phyloP scores from a whole-genome alignment of 225 moss, liverwort and hornwort species.

The Thuidium tamariscinum region DNA sequence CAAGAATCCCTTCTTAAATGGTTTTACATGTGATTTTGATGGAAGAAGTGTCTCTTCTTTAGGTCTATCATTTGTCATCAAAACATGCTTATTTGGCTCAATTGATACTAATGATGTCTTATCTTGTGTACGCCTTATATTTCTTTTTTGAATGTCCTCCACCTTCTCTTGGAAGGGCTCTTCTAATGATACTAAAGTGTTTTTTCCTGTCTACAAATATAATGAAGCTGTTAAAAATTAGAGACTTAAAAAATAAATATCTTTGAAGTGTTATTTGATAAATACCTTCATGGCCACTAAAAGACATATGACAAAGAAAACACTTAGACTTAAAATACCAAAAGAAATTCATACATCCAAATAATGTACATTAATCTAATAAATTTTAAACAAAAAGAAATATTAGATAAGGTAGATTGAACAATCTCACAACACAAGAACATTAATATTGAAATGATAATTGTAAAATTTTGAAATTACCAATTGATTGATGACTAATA shows the following conservation, averaged over 20 bases:
- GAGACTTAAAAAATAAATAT: not conserved
- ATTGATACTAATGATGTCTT: conserved; percentile 28
- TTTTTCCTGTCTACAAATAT: conserved; percentile 19
- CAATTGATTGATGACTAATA: not conserved
- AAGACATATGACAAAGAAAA: not conserved
- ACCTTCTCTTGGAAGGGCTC: not conserved
- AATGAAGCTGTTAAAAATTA: not conserved
- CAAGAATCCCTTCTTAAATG: conserved; percentile 60
- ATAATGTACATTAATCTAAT: rapidly evolving
- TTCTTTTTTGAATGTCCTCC: not conserved
- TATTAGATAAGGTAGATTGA: not conserved
- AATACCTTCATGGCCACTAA: not conserved
- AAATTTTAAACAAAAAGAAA: not conserved
- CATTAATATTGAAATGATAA: not conserved
- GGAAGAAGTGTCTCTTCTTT: not conserved
- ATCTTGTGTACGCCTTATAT: conserved; percentile 20
- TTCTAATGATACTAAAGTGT: not conserved
- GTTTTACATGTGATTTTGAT: conserved; percentile 18
- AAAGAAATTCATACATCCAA: not conserved
- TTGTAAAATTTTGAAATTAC: not conserved
- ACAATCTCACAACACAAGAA: not conserved
- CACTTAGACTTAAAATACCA: not conserved
- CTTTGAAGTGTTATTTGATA: not conserved
- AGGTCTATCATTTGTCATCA: not conserved
- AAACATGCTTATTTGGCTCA: conserved; percentile 1